Percentiles rank a stretch among this genome's conserved stretches.
These are phyloP conservation scores for Leccinum fibrillosum DNA, from an alignment of 768 basidiomycete genomes.

Conservation along the genomic window DNA sequence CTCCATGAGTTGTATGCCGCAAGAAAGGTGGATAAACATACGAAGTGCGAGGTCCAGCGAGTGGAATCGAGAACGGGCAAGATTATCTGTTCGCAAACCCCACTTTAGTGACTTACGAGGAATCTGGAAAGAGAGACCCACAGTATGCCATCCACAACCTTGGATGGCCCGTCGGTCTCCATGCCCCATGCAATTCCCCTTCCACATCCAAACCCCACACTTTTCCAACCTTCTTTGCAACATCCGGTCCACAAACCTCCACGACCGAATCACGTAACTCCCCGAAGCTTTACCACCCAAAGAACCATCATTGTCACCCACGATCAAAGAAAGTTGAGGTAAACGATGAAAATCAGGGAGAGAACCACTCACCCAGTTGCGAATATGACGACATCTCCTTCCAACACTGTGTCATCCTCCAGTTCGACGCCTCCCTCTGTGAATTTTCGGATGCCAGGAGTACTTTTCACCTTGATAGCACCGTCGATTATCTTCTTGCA, in stretches of 20 bases:
- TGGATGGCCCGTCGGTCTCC: conserved; percentile 32
- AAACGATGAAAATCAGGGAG: neutral
- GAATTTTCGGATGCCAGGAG: conserved; percentile 27
- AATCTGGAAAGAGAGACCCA: conserved; percentile 1
- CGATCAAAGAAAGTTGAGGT: neutral
- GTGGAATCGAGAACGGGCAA: conserved; percentile 23
- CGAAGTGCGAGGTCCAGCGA: conserved; percentile 31
- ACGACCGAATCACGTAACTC: conserved; percentile 39
- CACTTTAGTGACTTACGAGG: neutral
- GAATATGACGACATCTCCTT: conserved; percentile 32
- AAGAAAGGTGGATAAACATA: conserved; percentile 6
- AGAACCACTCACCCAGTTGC: conserved; percentile 31
- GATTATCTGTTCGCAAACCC: conserved; percentile 12
- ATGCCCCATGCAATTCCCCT: conserved; percentile 52
- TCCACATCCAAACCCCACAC: conserved; percentile 67
- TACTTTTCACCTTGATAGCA: conserved; percentile 48
- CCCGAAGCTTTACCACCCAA: conserved; percentile 37
- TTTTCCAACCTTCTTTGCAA: conserved; percentile 44
- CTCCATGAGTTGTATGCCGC: neutral
- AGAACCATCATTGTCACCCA: neutral
- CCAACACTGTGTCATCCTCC: conserved; percentile 23
- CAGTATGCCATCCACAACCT: conserved; percentile 34
- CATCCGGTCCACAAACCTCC: conserved; percentile 45
- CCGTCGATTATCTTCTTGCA: conserved; percentile 46
- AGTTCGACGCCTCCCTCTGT: conserved; percentile 28